Base-by-base conservation (phyloP, 2,329 filamentous ascomycete genomes). In the Epichloe brachyelytri region DNA sequence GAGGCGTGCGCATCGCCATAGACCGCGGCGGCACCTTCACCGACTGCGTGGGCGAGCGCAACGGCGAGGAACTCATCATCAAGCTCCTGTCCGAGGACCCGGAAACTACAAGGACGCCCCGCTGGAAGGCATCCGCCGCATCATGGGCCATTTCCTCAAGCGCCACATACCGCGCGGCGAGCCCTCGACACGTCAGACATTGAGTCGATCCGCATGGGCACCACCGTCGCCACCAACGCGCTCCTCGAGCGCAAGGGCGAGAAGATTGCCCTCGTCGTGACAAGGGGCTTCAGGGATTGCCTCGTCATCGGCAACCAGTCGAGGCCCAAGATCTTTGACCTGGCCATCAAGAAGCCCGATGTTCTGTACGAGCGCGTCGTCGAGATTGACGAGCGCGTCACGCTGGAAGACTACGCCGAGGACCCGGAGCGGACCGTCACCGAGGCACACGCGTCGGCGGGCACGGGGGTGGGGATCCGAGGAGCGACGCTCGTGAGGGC, bases 131-230 rank as follows among this genome's bases (percentile, higher is more conserved):
- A 88, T 88, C 55, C 74, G 84, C 3, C 64, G 65, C 33, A 66
- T 71, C 22, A 56, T 70, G 11, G 66, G 65, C 57, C 57, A 60
- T 15, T 66, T 64, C 5, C 62, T 63, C 1, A 60, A 61, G 3
- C 59, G 58, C 5, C 54, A 62, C 2, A 58, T 70, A 15, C 65
- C 68, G 0, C 59, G 65, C 5, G 67, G 65, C 1, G 58, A 63
- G 1, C 51, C 6, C 48, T 71, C 11, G 64, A 70, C 11, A 62
- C 68, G 1, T 62, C 61, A 0, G 59, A 63, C 11, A 63, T 71
- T 38, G 81, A 85, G 61, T 84, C 79, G 51, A 87, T 88, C 59
- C 79, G 85, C 20, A 88, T 88, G 83, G 85, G 85, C n/a, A 88
- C 85, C 0, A 88, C 85, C 0, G 85, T 88, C 2, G 85, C 85